Base-by-base conservation (phyloP, 441 rosid species). In the Eutrema salsugineum region DNA sequence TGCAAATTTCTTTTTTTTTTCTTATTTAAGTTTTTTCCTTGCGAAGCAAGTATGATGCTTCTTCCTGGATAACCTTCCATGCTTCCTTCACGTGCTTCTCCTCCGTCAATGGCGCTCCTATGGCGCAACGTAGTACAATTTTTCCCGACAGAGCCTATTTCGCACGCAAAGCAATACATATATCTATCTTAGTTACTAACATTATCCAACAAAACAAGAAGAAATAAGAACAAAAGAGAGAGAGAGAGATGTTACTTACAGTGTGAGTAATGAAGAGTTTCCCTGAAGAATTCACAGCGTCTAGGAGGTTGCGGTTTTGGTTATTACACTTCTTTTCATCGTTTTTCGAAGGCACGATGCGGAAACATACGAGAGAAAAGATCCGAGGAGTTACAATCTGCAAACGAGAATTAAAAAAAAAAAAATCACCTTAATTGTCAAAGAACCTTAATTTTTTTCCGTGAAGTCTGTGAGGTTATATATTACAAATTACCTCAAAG, bases 101-200 rank as follows among this genome's bases (percentile, higher is more conserved):
- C 76, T 90, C 97, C 1, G 94, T 94, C 84, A 91, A 68, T 54
- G 97, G 92, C 11, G 95, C 97, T 42, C 97, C 97, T 11, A 91
- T 84, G 0, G 91, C 94, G 42, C 90, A 86, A 10, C 97, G 86
- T 19, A 91, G 78, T 11, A 87, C 77, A 74, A 84, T 83, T 11
- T 53, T 85, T 5, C 88, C 87, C 0, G 91, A 90, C 60, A 94
- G 77, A 79, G 76, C 92, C 97, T 91, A 86, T 69, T 75, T 42
- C 11, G 38, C 54, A 66, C 54, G 60, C 6, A 42, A 24, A 55
- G n/a, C n/a, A n/a, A n/a, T n/a, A n/a, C n/a, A n/a, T n/a, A n/a
- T n/a, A n/a, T n/a, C n/a, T n/a, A n/a, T n/a, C n/a, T n/a, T n/a
- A n/a, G 16, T 20, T 19, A 17, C 38, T 19, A 73, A 64, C 32